Evolutionary conservation across 805 yeast species (phyloP), one percentile per base, ranked within the genome.

Genomic region (Suhomyces kilbournensis): DNA sequence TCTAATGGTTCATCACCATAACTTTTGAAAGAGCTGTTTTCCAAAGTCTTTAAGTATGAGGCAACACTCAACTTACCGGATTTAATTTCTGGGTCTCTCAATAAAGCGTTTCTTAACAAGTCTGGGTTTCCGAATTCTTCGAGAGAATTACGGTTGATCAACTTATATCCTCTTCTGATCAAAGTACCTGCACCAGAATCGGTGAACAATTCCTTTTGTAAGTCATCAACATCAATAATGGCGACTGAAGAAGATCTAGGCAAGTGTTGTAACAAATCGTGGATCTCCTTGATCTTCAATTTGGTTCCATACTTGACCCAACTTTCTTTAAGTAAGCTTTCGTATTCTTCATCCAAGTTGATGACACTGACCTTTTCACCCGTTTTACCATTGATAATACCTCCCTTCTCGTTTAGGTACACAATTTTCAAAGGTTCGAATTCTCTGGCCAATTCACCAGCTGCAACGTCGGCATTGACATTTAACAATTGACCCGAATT

Each of bases 251-350:
- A 91, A 3, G 97, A 90, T 70, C 98, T 85, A 54, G 99, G 99
- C 68, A 94, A 80, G 68, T 87, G 92, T 74, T 89, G 93, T 67
- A 94, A 82, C 66, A 94, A 80, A 64, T 94, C 99, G 71, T 90
- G 91, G 71, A 94, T 94, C 74, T 94, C 98, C 71, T 88, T 92
- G 69, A 94, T 93, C 78, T 94, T 94, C 69, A 94, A 81, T 75
- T 94, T 94, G 55, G 99, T 94, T 60, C 99, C 99, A 71, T 93
- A 94, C 71, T 94, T 93, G 61, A 94, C 98, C 99, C 99, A 94
- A 28, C 94, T 82, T 73, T 94, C 91, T 69, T 91, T 87, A 84
- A 94, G 77, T 63, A 94, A 78, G 49, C 81, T 88, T 39, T 92
- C 97, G 66, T 88, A 94, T 75, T 94, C 98, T 75, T 94, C 98